phyloP scores from a whole-genome alignment of 139 green algal genomes.

The Asterochloris erici region DNA sequence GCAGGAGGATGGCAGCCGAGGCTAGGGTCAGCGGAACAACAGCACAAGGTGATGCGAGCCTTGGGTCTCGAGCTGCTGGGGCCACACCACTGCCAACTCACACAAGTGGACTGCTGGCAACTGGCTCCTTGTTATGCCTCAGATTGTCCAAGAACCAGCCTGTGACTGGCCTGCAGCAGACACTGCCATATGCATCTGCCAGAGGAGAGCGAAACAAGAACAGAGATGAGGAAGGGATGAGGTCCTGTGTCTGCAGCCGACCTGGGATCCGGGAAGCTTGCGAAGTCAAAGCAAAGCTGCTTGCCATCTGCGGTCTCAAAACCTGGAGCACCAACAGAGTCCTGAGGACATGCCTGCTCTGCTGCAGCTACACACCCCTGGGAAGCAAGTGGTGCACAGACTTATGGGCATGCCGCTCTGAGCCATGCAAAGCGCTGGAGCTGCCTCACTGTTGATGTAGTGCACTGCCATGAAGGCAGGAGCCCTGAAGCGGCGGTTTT shows the following conservation, averaged over 20 bases:
- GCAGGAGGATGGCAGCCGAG: too few species aligned
- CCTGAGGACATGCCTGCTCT: background rate
- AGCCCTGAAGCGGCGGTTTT: conserved; percentile 28
- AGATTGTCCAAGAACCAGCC: conserved; percentile 27
- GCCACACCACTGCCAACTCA: background rate
- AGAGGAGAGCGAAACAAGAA: too few species aligned
- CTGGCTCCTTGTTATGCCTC: background rate
- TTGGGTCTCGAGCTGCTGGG: background rate
- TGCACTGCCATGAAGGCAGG: conserved; percentile 76
- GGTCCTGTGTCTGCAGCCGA: too few species aligned
- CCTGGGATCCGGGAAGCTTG: conserved; percentile 8
- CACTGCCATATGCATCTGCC: too few species aligned
- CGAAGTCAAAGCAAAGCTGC: conserved; percentile 21
- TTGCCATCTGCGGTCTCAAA: conserved; percentile 30
- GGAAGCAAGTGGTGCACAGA: too few species aligned
- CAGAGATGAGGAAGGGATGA: too few species aligned
- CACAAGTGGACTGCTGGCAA: background rate
- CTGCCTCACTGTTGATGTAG: conserved; percentile 47
- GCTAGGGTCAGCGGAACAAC: too few species aligned
- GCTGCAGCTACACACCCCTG: background rate
- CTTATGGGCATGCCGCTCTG: too few species aligned
- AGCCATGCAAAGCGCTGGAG: too few species aligned
- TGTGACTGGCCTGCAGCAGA: background rate
- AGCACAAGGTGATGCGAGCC: too few species aligned
- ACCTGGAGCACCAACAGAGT: background rate